Evolutionary conservation across 2,329 filamentous ascomycete species (phyloP).

Genomic region (Botrytis porri): DNA sequence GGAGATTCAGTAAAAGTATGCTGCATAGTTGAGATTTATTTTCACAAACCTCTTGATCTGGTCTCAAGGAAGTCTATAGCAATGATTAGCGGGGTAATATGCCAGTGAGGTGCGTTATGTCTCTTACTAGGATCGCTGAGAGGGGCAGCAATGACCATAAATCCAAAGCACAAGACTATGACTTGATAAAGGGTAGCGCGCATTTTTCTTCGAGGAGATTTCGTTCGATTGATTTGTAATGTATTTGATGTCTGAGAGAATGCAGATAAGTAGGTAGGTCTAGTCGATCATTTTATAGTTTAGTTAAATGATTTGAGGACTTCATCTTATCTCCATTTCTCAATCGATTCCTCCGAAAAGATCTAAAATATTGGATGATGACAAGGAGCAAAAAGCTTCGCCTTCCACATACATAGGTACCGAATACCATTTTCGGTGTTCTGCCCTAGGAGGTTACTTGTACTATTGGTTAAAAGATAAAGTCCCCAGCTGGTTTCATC

Average conservation of each 20-base stretch:
- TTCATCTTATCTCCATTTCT: neutral
- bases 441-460: neutral
- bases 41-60: neutral
- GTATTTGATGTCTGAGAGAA: neutral
- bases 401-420: conserved; percentile 12
- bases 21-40: neutral
- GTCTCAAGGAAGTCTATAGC: neutral
- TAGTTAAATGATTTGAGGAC: neutral
- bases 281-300: conserved; percentile 6
- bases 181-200: neutral
- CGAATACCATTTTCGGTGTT: neutral
- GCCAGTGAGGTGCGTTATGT: neutral
- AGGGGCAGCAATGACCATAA: conserved; percentile 8
- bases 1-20: neutral
- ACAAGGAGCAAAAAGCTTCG: conserved; percentile 6
- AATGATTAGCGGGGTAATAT: neutral
- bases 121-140: neutral
- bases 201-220: neutral
- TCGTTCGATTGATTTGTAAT: neutral
- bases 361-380: neutral
- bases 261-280: neutral
- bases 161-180: neutral
- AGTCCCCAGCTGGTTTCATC: neutral
- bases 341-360: neutral
- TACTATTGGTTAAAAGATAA: neutral